Conservation (phyloP, 1,139 yeast species). For the Taphrina populina region DNA sequence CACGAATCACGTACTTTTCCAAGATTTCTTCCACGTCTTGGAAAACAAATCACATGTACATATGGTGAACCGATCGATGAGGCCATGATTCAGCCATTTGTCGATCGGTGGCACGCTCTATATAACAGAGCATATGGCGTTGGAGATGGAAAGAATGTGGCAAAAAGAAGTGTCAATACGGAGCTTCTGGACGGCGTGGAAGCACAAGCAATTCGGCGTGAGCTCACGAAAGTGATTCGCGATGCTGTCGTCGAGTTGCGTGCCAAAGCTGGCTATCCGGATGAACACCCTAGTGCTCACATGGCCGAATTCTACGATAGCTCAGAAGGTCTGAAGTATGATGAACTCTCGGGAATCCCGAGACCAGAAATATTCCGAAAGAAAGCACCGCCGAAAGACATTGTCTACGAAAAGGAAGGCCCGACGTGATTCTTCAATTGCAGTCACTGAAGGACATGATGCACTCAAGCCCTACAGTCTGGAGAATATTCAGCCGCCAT, state of each 20-base stretch:
- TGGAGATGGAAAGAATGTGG: slow-evolving; percentile 21
- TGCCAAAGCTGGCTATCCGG: slow-evolving; percentile 54
- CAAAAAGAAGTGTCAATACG: slow-evolving; percentile 35
- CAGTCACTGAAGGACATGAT: too few species aligned
- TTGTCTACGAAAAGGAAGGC: slow-evolving; percentile 24
- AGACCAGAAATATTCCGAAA: slow-evolving; percentile 30
- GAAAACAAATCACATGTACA: slow-evolving; percentile 65
- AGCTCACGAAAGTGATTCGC: slow-evolving; percentile 68
- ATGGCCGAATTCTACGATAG: slow-evolving; percentile 21
- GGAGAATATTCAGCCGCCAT: background rate
- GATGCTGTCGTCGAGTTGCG: slow-evolving; percentile 63
- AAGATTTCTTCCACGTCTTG: slow-evolving; percentile 65
- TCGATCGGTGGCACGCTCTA: slow-evolving; percentile 47
- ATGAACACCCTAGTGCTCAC: slow-evolving; percentile 49
- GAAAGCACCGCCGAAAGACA: slow-evolving; percentile 2
- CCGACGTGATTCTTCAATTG: slow-evolving; percentile 3
- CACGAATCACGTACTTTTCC: slow-evolving; percentile 62
- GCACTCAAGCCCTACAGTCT: background rate
- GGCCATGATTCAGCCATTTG: slow-evolving; percentile 47
- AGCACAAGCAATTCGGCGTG: slow-evolving; percentile 64
- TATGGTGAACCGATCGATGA: slow-evolving; percentile 75
- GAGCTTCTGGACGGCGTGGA: slow-evolving; percentile 62
- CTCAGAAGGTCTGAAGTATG: slow-evolving; percentile 29
- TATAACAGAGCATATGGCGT: slow-evolving; percentile 57
- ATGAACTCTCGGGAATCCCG: slow-evolving; percentile 26